Evolutionary conservation across 805 yeast genomes (phyloP), one percentile per base, ranked within the genome.

Genomic region (Lachancea nothofagi): DNA sequence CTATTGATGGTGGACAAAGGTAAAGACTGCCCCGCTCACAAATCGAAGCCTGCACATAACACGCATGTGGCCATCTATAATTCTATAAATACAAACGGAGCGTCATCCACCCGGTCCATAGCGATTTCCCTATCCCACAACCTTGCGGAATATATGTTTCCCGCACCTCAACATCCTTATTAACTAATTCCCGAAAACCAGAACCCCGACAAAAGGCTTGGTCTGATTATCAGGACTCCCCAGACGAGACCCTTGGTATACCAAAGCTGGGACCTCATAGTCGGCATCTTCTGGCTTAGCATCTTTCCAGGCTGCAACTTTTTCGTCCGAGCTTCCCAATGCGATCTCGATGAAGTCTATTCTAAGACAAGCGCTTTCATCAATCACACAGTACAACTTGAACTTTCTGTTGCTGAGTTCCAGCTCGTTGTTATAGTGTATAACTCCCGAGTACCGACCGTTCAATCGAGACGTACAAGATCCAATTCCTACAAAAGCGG

Each of bases 321-420:
- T 6, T 9, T 33, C 33, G 25, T 33, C 33, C 3, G 13, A 25
- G 15, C 22, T 20, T 3, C 17, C 20, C 32, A 14, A 4, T 9
- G 2, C 13, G 29, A 38, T 12, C 21, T 33, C 33, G 12, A 42
- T 33, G 34, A 45, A 45, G 31, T 45, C 48, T 5, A 45, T 37
- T 27, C 48, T 29, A n/a, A 42, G 33, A 14, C 38, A 27, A 2
- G 34, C 33, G 33, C 33, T 41, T 20, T 34, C 34, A 14, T 33
- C 42, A 13, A 41, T 29, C 12, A 39, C 18, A 25, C 46, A 42
- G 27, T 42, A 42, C 18, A 45, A 14, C 21, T 38, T 32, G 31
- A 36, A 45, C 14, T 34, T 38, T n/a, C 26, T 18, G 6, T 19
- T 25, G 6, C 17, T 9, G 5, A 45, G 27, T 3, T 42, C 42